phyloP scores from a whole-genome alignment of 2,329 filamentous ascomycete species.

The Sphaerulina musiva region DNA sequence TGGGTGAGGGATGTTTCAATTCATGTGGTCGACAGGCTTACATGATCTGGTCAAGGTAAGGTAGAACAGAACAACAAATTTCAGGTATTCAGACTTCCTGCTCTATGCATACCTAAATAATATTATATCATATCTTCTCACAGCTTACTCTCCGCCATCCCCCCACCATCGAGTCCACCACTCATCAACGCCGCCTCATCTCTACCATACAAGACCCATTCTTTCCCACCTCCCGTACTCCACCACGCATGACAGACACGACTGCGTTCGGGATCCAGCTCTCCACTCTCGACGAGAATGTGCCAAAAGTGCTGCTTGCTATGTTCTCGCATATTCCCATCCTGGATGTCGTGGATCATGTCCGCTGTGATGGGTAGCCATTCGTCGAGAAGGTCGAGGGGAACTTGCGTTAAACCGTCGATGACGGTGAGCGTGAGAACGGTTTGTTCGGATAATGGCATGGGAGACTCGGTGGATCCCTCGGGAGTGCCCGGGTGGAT shows the following conservation, averaged over 20 bases:
- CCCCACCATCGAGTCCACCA: conserved; percentile 35
- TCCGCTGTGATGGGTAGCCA: conserved; percentile 70
- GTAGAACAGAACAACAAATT: too few relatives aligned
- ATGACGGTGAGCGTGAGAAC: conserved; percentile 69
- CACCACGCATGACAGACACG: conserved; percentile 80
- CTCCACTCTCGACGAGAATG: conserved; percentile 62
- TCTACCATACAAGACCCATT: conserved; percentile 48
- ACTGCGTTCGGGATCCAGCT: conserved; percentile 82
- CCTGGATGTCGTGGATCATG: conserved; percentile 58
- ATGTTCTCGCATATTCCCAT: conserved; percentile 55
- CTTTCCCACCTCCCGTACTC: conserved; percentile 59
- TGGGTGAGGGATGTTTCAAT: too few relatives aligned
- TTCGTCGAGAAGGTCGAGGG: conserved; percentile 64
- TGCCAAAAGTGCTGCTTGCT: conserved; percentile 73
- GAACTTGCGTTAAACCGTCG: conserved; percentile 69
- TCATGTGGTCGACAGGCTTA: too few relatives aligned
- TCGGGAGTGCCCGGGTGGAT: conserved; percentile 36
- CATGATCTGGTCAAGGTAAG: too few relatives aligned
- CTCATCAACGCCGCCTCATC: conserved; percentile 45
- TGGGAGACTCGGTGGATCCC: conserved; percentile 17
- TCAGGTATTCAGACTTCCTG: too few relatives aligned
- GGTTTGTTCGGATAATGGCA: conserved; percentile 66
- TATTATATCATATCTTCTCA: not conserved
- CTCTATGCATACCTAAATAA: too few relatives aligned
- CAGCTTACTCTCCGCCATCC: conserved; percentile 14